Evolutionary conservation across 1,284 basidiomycete species (phyloP).

Genomic region (Coniophora puteana): DNA sequence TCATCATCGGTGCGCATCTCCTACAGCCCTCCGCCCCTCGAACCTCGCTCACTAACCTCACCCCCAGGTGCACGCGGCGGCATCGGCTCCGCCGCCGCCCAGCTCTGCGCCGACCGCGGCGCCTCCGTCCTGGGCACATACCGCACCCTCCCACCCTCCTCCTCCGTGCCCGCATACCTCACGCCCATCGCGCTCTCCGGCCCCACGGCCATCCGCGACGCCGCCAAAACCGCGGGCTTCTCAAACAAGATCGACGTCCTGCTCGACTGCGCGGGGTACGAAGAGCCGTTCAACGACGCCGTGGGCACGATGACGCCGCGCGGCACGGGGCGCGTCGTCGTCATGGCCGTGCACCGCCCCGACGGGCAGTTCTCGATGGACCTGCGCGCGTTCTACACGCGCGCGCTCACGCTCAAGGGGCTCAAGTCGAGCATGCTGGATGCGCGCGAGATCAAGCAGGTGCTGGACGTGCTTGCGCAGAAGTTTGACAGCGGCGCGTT

Average conservation of each 20-base stretch:
- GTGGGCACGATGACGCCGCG: conserved; percentile 27
- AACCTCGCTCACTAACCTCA: background rate
- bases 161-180: conserved; percentile 19
- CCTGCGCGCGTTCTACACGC: conserved; percentile 29
- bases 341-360: conserved; percentile 30
- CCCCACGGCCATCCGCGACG: conserved; percentile 24
- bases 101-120: conserved; percentile 27
- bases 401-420: conserved; percentile 26
- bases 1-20: conserved; percentile 23
- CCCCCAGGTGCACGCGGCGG: conserved; percentile 29
- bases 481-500: conserved; percentile 28
- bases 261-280: conserved; percentile 31
- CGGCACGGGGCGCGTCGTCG: conserved; percentile 29
- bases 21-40: background rate
- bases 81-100: conserved; percentile 30
- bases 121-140: conserved; percentile 32
- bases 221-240: conserved; percentile 22
- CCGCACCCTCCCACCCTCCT: conserved; percentile 25
- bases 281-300: conserved; percentile 29
- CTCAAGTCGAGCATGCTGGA: conserved; percentile 25
- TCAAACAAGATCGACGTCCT: conserved; percentile 30
- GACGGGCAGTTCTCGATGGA: conserved; percentile 28
- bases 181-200: conserved; percentile 30
- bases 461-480: conserved; percentile 23
- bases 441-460: conserved; percentile 22